Percentiles rank a stretch among this genome's conserved stretches.
Conservation (phyloP, 192 early-diverging fungal genomes). For the Helicostylum pulchrum region DNA sequence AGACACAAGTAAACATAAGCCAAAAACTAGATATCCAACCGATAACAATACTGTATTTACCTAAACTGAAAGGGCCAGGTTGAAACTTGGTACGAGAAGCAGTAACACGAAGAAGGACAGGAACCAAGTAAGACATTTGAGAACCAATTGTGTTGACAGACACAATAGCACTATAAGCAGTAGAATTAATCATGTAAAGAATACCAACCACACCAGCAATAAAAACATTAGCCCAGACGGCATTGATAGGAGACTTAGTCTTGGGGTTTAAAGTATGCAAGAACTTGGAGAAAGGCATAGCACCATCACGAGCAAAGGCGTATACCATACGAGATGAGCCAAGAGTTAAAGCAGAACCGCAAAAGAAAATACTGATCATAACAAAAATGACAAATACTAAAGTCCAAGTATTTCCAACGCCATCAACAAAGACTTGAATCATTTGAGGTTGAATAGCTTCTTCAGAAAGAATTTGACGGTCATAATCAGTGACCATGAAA, state of each 20-base stretch:
- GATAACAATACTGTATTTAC: constrained; percentile 35
- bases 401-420: constrained; percentile 44
- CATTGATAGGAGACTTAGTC: constrained; percentile 43
- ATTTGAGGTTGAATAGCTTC: constrained; percentile 39
- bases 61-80: constrained; percentile 46
- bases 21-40: constrained; percentile 40
- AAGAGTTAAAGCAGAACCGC: constrained; percentile 42
- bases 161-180: constrained; percentile 50
- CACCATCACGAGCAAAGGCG: constrained; percentile 56
- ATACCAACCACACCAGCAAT: constrained; percentile 49
- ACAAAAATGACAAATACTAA: constrained; percentile 45
- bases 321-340: constrained; percentile 55
- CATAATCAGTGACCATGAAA: constrained; percentile 42
- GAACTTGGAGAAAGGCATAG: constrained; percentile 46
- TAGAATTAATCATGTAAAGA: constrained; percentile 45
- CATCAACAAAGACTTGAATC: constrained; percentile 46
- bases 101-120: constrained; percentile 47
- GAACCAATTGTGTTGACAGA: constrained; percentile 56
- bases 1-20: constrained; percentile 37
- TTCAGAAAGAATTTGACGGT: constrained; percentile 30
- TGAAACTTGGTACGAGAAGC: constrained; percentile 42
- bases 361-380: constrained; percentile 48
- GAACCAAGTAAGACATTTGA: constrained; percentile 47
- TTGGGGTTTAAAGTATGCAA: constrained; percentile 41
- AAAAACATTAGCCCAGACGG: constrained; percentile 52